Evolutionary conservation across 345 rosid genomes (phyloP), one percentile per base, ranked within the genome.

Genomic region (Citrus trifoliata): DNA sequence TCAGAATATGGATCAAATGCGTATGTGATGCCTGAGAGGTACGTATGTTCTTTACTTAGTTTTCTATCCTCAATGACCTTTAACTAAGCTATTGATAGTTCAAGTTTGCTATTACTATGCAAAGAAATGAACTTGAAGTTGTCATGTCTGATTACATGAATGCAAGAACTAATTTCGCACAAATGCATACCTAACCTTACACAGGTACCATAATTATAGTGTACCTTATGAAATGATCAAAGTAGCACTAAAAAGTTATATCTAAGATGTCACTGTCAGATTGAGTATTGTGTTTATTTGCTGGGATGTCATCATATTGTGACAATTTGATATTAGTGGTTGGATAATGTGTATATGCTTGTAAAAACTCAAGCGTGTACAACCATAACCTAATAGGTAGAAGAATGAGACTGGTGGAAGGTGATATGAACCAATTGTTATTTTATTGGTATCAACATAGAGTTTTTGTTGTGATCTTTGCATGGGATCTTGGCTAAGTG

Each of bases 21-120:
- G 71, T 74, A 81, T 86, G 78, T 75, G 60, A 82, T 80, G 81
- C 94, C 93, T 46, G 89, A 92, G 32, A 92, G 98, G 95, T 92
- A 74, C 67, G 46, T 80, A 48, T 70, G 82, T 71, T 82, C 74
- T 48, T 58, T 33, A 63, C 21, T 76, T 42, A 28, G 60, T 61
- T 19, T 61, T 71, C 71, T 62, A 25, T 75, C 21, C 32, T 14
- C 61, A 27, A 14, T 14, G 19, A 35, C n/a, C 18, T 65, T 67
- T 58, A 55, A 24, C 70, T 35, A 55, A 65, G 30, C 70, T 70
- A 3, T 67, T 76, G 42, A 63, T 38, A 42, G 14, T 64, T 33
- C 42, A 51, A 73, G 63, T 38, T 66, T 56, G 79, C 51, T 12
- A 51, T 42, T 48, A 18, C 46, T n/a, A 53, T 5, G 13, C 7